Evolutionary conservation across 805 yeast species (phyloP), one percentile per base, ranked within the genome.

Genomic region (Ogataea pilisensis): DNA sequence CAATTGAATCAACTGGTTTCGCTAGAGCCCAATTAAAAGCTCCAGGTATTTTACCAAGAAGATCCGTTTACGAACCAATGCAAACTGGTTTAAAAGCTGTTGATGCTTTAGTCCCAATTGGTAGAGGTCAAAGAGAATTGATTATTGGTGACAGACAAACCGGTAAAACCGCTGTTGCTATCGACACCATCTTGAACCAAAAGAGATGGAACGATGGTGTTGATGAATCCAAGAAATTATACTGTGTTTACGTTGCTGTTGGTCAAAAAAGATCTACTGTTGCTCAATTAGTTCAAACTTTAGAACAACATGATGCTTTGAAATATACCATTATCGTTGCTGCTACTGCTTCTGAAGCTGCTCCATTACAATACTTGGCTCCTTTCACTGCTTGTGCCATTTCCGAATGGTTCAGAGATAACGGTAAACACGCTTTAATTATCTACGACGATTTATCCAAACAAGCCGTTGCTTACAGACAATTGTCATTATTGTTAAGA

Each of bases 331-430:
- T 93, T 74, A 80, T 93, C 72, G 98, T 93, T 69, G 97, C 99
- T 50, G 99, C 99, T 63, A 93, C 99, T 63, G 99, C 99, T 59
- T 93, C 99, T 51, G 99, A 93, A 80, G 99, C 99, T 61, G 99
- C 99, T 72, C 99, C 99, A 72, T 80, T 93, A 73, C 99, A 93
- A 81, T 93, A 89, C 80, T 76, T 93, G 70, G 98, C 99, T 78
- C 99, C 99, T 71, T 93, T 93, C 96, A 88, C 99, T 61, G 99
- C 90, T 58, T 85, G 95, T 70, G 95, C 99, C 65, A 90, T 93
- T 70, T 96, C 98, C 78, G 99, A 93, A 80, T 93, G 99, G 99
- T 93, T 93, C 95, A 88, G 99, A 82, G 99, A 93, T 81, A 93
- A 91, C 74, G 96, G 96, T 69, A 86, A 74, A 72, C 98, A 93